Evolutionary conservation across 2,329 filamentous ascomycete genomes (phyloP).

Genomic region (Aspergillus clavatus): DNA sequence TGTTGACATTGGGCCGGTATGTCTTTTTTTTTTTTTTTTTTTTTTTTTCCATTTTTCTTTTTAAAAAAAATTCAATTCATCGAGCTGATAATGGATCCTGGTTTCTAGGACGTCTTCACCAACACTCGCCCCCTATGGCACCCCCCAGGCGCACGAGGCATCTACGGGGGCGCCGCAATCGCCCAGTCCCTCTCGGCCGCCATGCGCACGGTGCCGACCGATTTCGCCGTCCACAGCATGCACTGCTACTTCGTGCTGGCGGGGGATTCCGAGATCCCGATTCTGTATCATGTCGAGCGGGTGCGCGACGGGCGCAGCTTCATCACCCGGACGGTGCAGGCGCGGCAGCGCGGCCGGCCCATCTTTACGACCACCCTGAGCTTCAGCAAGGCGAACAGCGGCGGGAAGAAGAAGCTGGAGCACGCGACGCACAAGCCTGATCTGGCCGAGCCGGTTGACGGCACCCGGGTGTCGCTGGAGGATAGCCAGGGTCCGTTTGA

Average conservation of each 20-base stretch:
- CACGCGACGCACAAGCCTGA: conserved; percentile 62
- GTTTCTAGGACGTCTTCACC: conserved; percentile 75
- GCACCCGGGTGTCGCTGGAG: conserved; percentile 20
- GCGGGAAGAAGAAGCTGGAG: conserved; percentile 52
- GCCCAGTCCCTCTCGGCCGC: conserved; percentile 86
- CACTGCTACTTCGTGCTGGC: conserved; percentile 98
- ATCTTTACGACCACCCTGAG: conserved; percentile 96
- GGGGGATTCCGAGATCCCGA: conserved; percentile 75
- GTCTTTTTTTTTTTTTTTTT: conserved; percentile 26
- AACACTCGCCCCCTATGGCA: conserved; percentile 91
- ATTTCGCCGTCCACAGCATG: conserved; percentile 89
- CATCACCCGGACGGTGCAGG: conserved; percentile 92
- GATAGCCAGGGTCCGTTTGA: conserved; percentile 52
- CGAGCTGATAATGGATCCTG: neutral
- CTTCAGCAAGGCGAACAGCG: conserved; percentile 63
- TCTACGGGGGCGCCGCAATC: conserved; percentile 90
- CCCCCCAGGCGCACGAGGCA: conserved; percentile 82
- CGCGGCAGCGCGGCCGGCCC: conserved; percentile 75
- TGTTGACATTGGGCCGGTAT: conserved; percentile 54
- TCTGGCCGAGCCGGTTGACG: conserved; percentile 24
- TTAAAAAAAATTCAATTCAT: too few species aligned
- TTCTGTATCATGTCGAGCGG: conserved; percentile 91
- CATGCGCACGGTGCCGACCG: conserved; percentile 72
- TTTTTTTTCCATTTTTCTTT: neutral
- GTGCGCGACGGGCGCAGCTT: conserved; percentile 88